Percentiles rank a stretch among this genome's conserved stretches.
Conservation (phyloP, 257 asterid genomes). For the Salvia hispanica region DNA sequence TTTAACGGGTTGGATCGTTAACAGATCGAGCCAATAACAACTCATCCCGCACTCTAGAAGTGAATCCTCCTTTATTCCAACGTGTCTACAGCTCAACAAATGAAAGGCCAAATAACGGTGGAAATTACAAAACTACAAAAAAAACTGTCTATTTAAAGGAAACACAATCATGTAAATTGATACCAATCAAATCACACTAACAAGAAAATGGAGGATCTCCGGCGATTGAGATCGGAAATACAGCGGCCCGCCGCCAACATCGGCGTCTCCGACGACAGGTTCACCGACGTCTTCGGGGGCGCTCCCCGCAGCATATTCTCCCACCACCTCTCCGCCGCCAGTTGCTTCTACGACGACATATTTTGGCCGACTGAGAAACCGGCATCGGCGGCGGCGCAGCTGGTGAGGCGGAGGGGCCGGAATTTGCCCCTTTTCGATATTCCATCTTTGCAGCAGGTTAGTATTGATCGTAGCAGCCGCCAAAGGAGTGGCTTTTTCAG, state of each 20-base stretch:
- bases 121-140: too few relatives aligned
- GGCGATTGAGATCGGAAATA: slow-evolving; percentile 52
- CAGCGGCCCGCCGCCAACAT: slow-evolving; percentile 46
- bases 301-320: slow-evolving; percentile 63
- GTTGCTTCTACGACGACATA: slow-evolving; percentile 48
- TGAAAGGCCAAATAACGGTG: too few relatives aligned
- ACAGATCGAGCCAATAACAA: too few relatives aligned
- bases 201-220: slow-evolving; percentile 54
- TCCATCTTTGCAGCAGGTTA: slow-evolving; percentile 37
- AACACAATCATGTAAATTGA: too few relatives aligned
- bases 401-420: slow-evolving; percentile 37
- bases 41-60: too few relatives aligned
- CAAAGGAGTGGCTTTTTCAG: slow-evolving; percentile 40
- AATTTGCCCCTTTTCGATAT: slow-evolving; percentile 58
- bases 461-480: not conserved
- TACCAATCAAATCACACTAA: too few relatives aligned
- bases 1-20: too few relatives aligned
- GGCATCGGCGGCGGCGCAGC: slow-evolving; percentile 7
- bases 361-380: slow-evolving; percentile 46
- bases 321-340: slow-evolving; percentile 42
- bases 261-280: slow-evolving; percentile 48
- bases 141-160: too few relatives aligned
- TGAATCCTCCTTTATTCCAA: too few relatives aligned
- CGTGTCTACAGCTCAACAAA: too few relatives aligned
- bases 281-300: slow-evolving; percentile 78